A percentile compares a stretch with the other conserved stretches of the same genome.
These are phyloP conservation scores for Auricularia sp. DNA, from an alignment of 768 basidiomycete species.

Conservation along the genomic window DNA sequence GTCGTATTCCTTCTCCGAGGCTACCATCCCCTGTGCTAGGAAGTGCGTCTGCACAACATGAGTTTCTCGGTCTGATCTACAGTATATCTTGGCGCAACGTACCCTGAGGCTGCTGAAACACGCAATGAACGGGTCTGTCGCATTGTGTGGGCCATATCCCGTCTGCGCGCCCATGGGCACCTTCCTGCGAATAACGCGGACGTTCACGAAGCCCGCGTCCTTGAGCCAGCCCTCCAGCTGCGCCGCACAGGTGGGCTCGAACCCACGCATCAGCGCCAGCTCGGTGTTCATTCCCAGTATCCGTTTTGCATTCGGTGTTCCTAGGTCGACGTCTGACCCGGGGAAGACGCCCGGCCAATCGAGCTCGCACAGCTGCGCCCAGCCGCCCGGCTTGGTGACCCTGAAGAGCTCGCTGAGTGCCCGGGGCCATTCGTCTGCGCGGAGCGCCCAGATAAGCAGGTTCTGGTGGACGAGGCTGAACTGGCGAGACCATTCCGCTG, in stretches of 20 bases:
- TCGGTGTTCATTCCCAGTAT: background rate
- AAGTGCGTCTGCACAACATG: background rate
- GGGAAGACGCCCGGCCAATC: background rate
- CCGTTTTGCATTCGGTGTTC: background rate
- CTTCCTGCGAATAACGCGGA: background rate
- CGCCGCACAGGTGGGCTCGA: background rate
- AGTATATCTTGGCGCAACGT: background rate
- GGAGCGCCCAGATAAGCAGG: slow-evolving; percentile 21
- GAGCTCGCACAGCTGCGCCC: slow-evolving; percentile 22
- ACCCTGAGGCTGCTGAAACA: background rate
- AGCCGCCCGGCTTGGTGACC: slow-evolving; percentile 24
- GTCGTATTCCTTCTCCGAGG: background rate
- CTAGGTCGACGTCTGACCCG: background rate
- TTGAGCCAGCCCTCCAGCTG: background rate
- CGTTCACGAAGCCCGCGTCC: background rate
- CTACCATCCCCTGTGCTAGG: background rate
- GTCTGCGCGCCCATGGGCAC: background rate
- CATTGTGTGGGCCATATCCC: background rate
- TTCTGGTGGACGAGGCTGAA: slow-evolving; percentile 26
- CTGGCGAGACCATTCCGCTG: slow-evolving; percentile 19
- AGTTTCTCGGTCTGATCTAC: background rate
- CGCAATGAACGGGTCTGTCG: background rate
- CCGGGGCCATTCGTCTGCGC: slow-evolving; percentile 18
- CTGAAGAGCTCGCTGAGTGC: slow-evolving; percentile 20
- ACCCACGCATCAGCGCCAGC: background rate